Evolutionary conservation across 805 yeast genomes (phyloP), one percentile per base, ranked within the genome.

Genomic region (Monosporozyma solicola): DNA sequence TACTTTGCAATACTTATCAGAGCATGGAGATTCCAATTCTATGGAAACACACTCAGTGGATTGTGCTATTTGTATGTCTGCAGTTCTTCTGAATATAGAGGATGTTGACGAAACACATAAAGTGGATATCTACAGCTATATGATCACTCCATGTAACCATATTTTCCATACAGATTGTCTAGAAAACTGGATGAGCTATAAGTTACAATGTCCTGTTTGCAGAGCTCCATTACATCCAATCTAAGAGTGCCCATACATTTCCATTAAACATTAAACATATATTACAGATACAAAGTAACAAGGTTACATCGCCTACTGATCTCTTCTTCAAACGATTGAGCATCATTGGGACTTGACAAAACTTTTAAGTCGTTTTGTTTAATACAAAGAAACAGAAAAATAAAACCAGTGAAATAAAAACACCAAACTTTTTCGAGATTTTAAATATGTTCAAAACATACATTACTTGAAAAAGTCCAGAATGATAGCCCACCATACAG

Each of bases 191-290:
- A 89, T 92, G 97, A 80, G 83, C 66, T 86, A 88, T 65, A 87
- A 90, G 61, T 70, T 92, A 50, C 96, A 90, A 63, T 92, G 98
- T 70, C 98, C 98, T 0, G 91, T 90, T 6, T 92, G 98, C 69
- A 78, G 97, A 62, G 80, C 81, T 53, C 79, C 88, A 24, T 71
- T 92, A 43, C 97, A 97, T 2, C 96, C 97, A 1, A 72, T 86
- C 51, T 88, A 16, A 39, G 10, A 20, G 3, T n/a, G 22, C 2
- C 3, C 9, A 24, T 43, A 15, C 39, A 3, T 13, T 15, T n/a
- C n/a, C 15, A 32, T 32, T 9, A 32, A 32, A 9, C 7, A 10
- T 32, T 10, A 32, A 5, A 32, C 37, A 32, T 32, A 32, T 32
- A 13, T 32, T 32, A 10, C 13, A 32, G 13, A 3, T 9, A 10